These are phyloP conservation scores for Lipomyces kockii DNA, from an alignment of 805 yeast genomes.

Conservation along the genomic window DNA sequence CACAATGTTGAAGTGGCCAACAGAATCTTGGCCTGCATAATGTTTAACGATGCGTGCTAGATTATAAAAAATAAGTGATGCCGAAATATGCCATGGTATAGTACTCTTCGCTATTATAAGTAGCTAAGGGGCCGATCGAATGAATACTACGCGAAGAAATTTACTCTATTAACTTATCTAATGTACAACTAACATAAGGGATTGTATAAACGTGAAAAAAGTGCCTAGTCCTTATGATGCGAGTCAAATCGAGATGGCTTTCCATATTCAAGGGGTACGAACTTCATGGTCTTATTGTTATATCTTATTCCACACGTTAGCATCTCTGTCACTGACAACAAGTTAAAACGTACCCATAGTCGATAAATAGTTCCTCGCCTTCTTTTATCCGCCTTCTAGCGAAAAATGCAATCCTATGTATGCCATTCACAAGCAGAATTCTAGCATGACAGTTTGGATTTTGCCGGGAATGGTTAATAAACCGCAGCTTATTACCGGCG, in stretches of 20 bases:
- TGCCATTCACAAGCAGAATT: conserved; percentile 32
- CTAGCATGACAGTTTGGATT: conserved; percentile 35
- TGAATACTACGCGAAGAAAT: neutral
- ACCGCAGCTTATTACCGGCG: conserved; percentile 33
- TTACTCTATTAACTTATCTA: neutral
- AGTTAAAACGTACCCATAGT: conserved; percentile 24
- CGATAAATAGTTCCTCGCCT: conserved; percentile 36
- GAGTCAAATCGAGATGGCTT: neutral
- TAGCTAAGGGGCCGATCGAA: too few relatives aligned
- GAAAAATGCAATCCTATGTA: conserved; percentile 33
- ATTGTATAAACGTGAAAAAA: neutral
- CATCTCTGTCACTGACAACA: neutral
- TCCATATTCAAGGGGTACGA: conserved; percentile 28
- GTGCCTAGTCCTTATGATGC: neutral
- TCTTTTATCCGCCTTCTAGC: conserved; percentile 26
- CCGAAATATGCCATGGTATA: too few relatives aligned
- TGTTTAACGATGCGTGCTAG: too few relatives aligned
- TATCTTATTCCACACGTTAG: conserved; percentile 12
- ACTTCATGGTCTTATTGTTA: conserved; percentile 34
- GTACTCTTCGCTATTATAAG: too few relatives aligned
- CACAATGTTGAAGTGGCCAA: too few relatives aligned
- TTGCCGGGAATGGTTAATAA: conserved; percentile 33
- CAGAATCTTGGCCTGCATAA: too few relatives aligned
- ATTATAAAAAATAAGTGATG: too few relatives aligned
- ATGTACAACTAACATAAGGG: too few relatives aligned